Evolutionary conservation across 2,329 filamentous ascomycete species (phyloP), one percentile per base, ranked within the genome.

Genomic region (Ceratocystiopsis sp.): DNA sequence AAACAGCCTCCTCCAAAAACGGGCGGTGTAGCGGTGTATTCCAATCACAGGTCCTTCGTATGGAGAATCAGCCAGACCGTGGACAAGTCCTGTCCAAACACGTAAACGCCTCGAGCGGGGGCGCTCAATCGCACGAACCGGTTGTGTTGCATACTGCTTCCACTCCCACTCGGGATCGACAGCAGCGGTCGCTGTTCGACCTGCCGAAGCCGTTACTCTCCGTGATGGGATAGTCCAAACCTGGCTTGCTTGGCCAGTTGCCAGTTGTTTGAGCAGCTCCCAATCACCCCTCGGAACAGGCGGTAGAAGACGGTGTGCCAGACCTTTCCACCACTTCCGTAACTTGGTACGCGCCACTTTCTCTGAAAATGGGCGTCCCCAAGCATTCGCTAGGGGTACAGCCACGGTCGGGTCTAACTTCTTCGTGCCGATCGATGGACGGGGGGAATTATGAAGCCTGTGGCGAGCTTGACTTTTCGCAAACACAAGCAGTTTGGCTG

Each of bases 281-380:
- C 73, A 79, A 52, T 78, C 71, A 16, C 60, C 58, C 25, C 54
- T 57, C 8, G 63, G 62, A 15, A 79, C 45, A 0, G 75, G 75
- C n/a, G 72, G 69, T 50, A 73, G 58, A 8, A 75, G 48, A 46
- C 66, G 69, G 13, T 62, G 54, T 1, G 66, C 57, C 15, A 61
- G 52, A 4, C 45, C 45, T 35, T 56, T 63, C 68, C 71, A 79
- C 59, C 66, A 69, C 18, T 56, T 60, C 25, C 60, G 64, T 39
- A 59, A 51, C 46, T 68, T 68, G 11, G 61, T 61, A n/a, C 61
- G 58, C 9, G 57, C 51, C 1, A 66, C 51, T 37, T 56, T 63
- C 6, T 57, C 49, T 3, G 60, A 46, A 2, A 66, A 55, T 0
- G 64, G 64, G 2, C 62, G 61, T 2, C 68, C 71, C 66, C 70